Base-by-base conservation (phyloP, 148 eudicot species). In the Limonium bicolor region DNA sequence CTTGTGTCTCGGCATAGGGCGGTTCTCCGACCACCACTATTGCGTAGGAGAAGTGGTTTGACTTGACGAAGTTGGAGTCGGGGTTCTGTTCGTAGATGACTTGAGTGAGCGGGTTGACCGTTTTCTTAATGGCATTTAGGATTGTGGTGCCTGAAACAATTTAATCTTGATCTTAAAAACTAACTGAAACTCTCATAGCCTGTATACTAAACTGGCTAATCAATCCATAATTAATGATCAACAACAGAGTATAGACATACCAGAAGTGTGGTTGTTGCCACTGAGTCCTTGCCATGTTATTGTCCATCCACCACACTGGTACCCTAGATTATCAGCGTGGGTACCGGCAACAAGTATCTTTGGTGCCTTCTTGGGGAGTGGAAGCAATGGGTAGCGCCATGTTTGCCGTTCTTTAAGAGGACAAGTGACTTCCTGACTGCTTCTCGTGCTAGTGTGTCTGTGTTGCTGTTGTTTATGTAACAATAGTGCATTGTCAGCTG, bases 241-340 rank as follows among this genome's bases (percentile, higher is more conserved):
- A 15, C 5, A 35, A 12, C 20, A 13, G 1, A 15, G 35, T 46
- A 9, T 12, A 20, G 33, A 27, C 35, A 1, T 62, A 72, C 79
- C 79, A 36, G 33, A 25, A 12, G 66, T 58, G 29, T 44, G 25
- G 59, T 54, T 58, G 29, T 73, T 65, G 38, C 79, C 74, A 5
- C 53, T 36, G n/a, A 68, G 53, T 11, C 79, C 79, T 14, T 73
- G 79, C 79, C 79, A 73, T 2, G 56, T 44, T 7, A 69, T 65
- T 1, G 79, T 73, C 79, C 79, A 73, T 15, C 78, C 78, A 47
- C 78, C 78, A 46, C 78, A 72, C 30, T 72, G 78, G 32, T 68
- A 18, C 10, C 78, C 78, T 17, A 72, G 44, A 35, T 72, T 53
- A 28, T 67, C 65, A 5, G 78, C 78, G 32, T 72, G 70, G 19